phyloP scores from a whole-genome alignment of 805 yeast genomes.

The Huiozyma naganishii region DNA sequence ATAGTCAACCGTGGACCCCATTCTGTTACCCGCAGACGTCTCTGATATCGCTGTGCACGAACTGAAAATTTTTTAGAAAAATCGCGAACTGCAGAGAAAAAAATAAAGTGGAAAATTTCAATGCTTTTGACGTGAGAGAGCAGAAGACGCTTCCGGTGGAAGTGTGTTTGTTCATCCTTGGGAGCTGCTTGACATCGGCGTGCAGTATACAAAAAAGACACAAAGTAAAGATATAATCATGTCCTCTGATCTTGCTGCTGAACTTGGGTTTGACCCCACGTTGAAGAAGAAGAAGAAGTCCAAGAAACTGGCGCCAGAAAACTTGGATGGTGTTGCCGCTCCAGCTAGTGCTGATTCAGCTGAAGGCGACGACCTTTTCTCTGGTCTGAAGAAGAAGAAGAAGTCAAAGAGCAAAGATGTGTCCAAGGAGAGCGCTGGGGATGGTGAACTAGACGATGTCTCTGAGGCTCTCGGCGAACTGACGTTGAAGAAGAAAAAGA shows the following conservation, averaged over 20 bases:
- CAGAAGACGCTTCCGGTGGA: too few relatives aligned
- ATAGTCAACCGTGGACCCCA: background rate
- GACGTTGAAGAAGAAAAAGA: constrained; percentile 74
- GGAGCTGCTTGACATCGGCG: too few relatives aligned
- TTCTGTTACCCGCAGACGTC: background rate
- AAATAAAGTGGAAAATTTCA: too few relatives aligned
- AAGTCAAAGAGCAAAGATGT: constrained; percentile 47
- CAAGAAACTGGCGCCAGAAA: constrained; percentile 35
- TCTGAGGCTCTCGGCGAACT: constrained; percentile 60
- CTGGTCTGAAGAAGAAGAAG: constrained; percentile 79
- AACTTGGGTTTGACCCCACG: constrained; percentile 60
- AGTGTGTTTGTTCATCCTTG: too few relatives aligned
- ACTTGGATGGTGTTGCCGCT: constrained; percentile 29
- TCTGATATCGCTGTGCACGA: background rate
- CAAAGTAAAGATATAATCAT: constrained; percentile 1
- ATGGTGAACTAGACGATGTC: constrained; percentile 27
- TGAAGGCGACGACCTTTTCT: constrained; percentile 57
- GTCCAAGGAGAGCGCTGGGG: constrained; percentile 30
- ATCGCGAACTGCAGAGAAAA: background rate
- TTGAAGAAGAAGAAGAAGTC: constrained; percentile 74
- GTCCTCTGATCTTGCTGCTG: constrained; percentile 29
- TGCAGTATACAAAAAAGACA: background rate
- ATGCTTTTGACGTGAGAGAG: too few relatives aligned
- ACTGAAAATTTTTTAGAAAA: background rate
- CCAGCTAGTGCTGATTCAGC: constrained; percentile 22